phyloP scores from a whole-genome alignment of 768 basidiomycete species.

The Sarcodon aspratus region DNA sequence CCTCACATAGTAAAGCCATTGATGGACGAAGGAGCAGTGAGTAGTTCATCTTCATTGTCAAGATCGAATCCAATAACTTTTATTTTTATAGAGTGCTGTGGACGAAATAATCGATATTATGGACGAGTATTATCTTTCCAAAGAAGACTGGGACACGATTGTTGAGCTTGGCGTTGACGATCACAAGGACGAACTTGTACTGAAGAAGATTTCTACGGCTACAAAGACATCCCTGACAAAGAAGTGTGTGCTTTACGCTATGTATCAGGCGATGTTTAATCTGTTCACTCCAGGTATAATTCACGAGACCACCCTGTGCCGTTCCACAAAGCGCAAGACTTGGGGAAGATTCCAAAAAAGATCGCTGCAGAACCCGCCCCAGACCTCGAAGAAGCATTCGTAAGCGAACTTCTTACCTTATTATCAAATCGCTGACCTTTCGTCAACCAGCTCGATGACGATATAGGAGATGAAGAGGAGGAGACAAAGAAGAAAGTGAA shows the following conservation, averaged over 20 bases:
- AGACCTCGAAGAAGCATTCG: conserved; percentile 87
- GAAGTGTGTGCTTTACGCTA: conserved; percentile 39
- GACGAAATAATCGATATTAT: conserved; percentile 76
- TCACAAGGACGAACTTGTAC: conserved; percentile 56
- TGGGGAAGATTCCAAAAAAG: conserved; percentile 75
- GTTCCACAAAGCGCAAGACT: conserved; percentile 80
- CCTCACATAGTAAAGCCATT: conserved; percentile 75
- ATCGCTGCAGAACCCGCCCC: conserved; percentile 65
- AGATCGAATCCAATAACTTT: not conserved
- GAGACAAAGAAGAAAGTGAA: conserved; percentile 19
- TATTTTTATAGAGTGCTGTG: conserved; percentile 50
- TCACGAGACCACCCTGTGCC: conserved; percentile 83
- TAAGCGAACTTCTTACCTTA: conserved; percentile 20
- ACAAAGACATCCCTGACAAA: conserved; percentile 80
- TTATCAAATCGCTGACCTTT: conserved; percentile 6
- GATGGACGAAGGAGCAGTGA: conserved; percentile 57
- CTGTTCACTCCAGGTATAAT: conserved; percentile 61
- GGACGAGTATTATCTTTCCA: conserved; percentile 90
- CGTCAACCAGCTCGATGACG: conserved; percentile 20
- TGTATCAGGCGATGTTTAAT: not conserved
- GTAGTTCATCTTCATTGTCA: conserved; percentile 20
- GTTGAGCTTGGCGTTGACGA: conserved; percentile 88
- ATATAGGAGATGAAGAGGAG: conserved; percentile 30
- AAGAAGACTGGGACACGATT: conserved; percentile 95
- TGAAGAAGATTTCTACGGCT: conserved; percentile 75